Conservation (phyloP, 1,284 basidiomycete species). For the Cystobasidium sp. region DNA sequence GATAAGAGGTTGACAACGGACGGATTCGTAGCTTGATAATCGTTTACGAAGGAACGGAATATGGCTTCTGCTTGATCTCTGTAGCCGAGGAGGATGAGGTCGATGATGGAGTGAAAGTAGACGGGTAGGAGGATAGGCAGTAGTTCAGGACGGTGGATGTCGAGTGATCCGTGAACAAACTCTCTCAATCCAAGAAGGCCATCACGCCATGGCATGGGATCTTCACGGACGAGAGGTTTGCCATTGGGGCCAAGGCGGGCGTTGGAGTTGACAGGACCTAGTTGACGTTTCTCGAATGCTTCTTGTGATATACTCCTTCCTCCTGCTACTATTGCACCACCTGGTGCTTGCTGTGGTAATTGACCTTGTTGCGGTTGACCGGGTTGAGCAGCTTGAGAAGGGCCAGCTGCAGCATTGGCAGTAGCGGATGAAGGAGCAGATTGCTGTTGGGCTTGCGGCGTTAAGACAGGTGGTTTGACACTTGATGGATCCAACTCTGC, state of each 20-base stretch:
- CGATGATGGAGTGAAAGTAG: slow-evolving; percentile 95
- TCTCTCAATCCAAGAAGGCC: slow-evolving; percentile 46
- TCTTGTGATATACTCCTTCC: slow-evolving; percentile 66
- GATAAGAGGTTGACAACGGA: slow-evolving; percentile 78
- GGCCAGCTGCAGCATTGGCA: not conserved
- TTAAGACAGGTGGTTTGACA: not conserved
- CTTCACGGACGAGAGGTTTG: slow-evolving; percentile 60
- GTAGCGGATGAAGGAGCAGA: not conserved
- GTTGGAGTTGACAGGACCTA: slow-evolving; percentile 55
- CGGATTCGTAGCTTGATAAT: slow-evolving; percentile 63
- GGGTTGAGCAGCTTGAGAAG: slow-evolving; percentile 37
- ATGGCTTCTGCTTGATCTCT: slow-evolving; percentile 67
- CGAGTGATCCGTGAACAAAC: slow-evolving; percentile 52
- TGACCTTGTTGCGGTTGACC: slow-evolving; percentile 24
- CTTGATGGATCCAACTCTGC: slow-evolving; percentile 65
- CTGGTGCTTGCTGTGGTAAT: slow-evolving; percentile 48
- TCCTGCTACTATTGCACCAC: slow-evolving; percentile 56
- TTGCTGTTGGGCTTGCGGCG: not conserved
- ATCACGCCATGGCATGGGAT: slow-evolving; percentile 45
- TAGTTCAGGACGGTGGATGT: slow-evolving; percentile 72
- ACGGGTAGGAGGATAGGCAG: slow-evolving; percentile 91
- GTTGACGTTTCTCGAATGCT: slow-evolving; percentile 55
- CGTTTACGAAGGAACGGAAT: slow-evolving; percentile 49
- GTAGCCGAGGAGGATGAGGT: slow-evolving; percentile 87
- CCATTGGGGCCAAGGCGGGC: slow-evolving; percentile 50